These are phyloP conservation scores for Azolla pinnata DNA, from an alignment of 75 land plant species.

Conservation along the genomic window DNA sequence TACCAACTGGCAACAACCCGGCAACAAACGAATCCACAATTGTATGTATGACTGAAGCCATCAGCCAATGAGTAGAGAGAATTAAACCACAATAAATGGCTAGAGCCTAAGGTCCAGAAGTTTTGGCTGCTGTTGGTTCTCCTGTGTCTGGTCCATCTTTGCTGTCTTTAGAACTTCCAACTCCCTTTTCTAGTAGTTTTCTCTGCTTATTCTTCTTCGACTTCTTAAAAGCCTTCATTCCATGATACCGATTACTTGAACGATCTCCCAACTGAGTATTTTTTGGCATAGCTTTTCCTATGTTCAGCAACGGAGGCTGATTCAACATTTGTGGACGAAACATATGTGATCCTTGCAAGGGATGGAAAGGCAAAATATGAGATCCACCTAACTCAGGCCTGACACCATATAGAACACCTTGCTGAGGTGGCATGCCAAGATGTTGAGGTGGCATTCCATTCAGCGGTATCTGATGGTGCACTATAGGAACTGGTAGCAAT, in stretches of 20 bases:
- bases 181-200: neutral
- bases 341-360: neutral
- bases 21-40: neutral
- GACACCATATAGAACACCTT: neutral
- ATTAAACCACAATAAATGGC: neutral
- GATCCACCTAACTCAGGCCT: neutral
- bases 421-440: conserved; percentile 1
- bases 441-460: conserved; percentile 1
- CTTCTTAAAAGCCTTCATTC: neutral
- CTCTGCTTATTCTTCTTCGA: neutral
- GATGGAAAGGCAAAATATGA: neutral
- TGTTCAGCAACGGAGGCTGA: neutral
- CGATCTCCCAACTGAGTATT: neutral
- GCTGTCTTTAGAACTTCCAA: neutral
- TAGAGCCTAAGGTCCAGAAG: too few species aligned
- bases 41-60: too few species aligned
- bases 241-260: neutral
- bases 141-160: neutral
- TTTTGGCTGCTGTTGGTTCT: neutral
- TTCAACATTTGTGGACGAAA: neutral
- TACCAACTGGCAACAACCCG: neutral
- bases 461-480: neutral
- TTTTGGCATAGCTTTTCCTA: too few species aligned
- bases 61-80: neutral
- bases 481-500: neutral